Base-by-base conservation (phyloP, 2,329 filamentous ascomycete genomes). In the Magnaporthiopsis incrustans region DNA sequence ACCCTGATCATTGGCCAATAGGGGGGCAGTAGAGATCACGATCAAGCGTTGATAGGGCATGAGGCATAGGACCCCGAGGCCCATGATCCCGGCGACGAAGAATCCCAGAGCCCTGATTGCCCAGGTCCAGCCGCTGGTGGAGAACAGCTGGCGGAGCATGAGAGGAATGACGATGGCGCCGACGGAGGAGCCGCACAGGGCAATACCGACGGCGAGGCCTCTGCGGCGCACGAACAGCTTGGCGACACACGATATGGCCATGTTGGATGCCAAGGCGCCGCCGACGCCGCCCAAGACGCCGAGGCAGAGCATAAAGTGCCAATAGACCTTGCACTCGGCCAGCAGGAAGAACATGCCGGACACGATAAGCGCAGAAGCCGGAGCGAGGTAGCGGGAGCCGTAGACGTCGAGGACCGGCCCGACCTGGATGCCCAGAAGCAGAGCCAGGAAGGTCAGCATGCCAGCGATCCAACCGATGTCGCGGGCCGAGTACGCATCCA, bases 391-490 rank as follows among this genome's bases (percentile, higher is more conserved):
- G 7, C 74, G 72, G 0, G 81, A 78, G 0, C 80, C 81, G 56
- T 81, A 78, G 0, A 73, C 73, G 64, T 82, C 81, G 64, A 82
- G 79, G 4, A 82, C 65, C 1, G 81, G 80, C 0, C 81, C 80
- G 10, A 80, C 74, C 67, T 80, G 79, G 5, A 82, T 76, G 5
- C 77, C 79, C 2, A 81, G 71, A 18, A 79, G 74, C 0, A 82
- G 69, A 0, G 76, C 73, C 1, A 82, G 67, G 59, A 80, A 81
- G 6, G 77, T 75, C 44, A 80, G 77, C 4, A 81, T 66, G 1
- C 79, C 78, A 0, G 77, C 76, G 63, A 82, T 82, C 80, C 80
- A 83, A 26, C 79, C 80, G 0, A 83, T 74, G 57, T 82, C 76
- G 4, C 77, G 71, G 4, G 77, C 71, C 4, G 74, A 74, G 66